A percentile compares a stretch with the other conserved stretches of the same genome.
Evolutionary conservation across 176 grass and related monocot species (phyloP).

Genomic region (Neostapfia colusana): DNA sequence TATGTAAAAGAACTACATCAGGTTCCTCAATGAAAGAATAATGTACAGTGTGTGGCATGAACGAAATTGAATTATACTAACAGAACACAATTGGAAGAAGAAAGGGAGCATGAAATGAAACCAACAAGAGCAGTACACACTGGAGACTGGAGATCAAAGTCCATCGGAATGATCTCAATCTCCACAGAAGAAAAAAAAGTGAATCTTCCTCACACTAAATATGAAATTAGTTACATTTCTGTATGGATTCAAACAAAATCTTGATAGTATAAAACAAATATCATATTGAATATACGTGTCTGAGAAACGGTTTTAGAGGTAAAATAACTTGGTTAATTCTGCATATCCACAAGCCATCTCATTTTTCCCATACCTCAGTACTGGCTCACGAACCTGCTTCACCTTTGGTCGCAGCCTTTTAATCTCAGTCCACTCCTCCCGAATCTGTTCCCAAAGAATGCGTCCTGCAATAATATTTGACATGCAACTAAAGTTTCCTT

Average conservation of each 20-base stretch:
- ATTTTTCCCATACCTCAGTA: conserved; percentile 45
- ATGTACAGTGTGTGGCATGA: not conserved
- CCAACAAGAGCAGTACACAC: conserved; percentile 4
- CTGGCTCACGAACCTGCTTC: conserved; percentile 48
- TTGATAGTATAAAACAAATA: not conserved
- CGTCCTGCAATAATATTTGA: conserved; percentile 35
- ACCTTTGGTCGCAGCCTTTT: conserved; percentile 32
- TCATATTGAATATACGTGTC: not conserved
- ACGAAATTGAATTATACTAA: not conserved
- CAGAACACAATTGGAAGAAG: not conserved
- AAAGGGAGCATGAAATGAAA: conserved; percentile 17
- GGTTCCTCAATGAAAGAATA: not conserved
- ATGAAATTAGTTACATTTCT: conserved; percentile 2
- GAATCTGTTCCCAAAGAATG: conserved; percentile 51
- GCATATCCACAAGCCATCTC: not conserved
- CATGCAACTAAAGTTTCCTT: conserved; percentile 1
- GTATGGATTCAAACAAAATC: conserved; percentile 1
- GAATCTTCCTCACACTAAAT: not conserved
- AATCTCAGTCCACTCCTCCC: conserved; percentile 53
- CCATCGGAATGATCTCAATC: not conserved
- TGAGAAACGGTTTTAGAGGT: not conserved
- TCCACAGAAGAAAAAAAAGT: not conserved
- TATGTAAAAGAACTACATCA: not conserved
- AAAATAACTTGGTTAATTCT: conserved; percentile 3
- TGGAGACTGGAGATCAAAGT: not conserved